Percentiles rank a stretch among this genome's conserved stretches.
These are phyloP conservation scores for Podila horticola DNA, from an alignment of 192 early-diverging fungal species.

Conservation along the genomic window DNA sequence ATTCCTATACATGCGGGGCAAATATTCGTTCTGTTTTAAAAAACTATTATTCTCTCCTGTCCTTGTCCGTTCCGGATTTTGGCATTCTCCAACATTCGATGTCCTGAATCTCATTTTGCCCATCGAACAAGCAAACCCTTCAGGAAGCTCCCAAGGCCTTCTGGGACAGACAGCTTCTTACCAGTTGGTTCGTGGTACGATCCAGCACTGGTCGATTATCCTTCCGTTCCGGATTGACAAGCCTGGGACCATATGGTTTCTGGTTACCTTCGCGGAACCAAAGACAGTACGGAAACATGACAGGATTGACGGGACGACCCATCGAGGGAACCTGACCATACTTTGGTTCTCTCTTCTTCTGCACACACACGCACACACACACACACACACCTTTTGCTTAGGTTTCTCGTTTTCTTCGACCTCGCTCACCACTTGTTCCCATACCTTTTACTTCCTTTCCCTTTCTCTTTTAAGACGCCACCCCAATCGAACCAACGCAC, in stretches of 20 bases:
- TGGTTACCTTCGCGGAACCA: no score
- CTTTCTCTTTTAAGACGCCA: not conserved
- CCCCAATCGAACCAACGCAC: not conserved
- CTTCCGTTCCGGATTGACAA: no score
- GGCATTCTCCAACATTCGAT: not conserved
- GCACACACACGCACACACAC: not conserved
- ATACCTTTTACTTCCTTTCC: not conserved
- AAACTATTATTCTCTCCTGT: not conserved
- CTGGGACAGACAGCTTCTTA: not conserved
- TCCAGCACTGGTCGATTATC: no score
- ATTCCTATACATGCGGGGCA: no score
- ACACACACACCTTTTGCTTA: not conserved
- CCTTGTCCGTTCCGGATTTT: conserved; percentile 23
- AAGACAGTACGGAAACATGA: no score
- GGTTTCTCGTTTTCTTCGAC: not conserved
- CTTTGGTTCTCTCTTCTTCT: not conserved
- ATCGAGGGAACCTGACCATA: not conserved
- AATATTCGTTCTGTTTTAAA: not conserved
- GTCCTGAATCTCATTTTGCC: not conserved
- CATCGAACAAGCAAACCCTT: not conserved
- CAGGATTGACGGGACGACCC: no score
- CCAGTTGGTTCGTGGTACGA: no score
- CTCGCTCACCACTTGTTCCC: not conserved
- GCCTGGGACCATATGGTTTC: no score
- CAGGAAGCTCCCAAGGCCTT: not conserved